Conservation (phyloP, 805 yeast genomes). For the Yarrowia phangngaensis region DNA sequence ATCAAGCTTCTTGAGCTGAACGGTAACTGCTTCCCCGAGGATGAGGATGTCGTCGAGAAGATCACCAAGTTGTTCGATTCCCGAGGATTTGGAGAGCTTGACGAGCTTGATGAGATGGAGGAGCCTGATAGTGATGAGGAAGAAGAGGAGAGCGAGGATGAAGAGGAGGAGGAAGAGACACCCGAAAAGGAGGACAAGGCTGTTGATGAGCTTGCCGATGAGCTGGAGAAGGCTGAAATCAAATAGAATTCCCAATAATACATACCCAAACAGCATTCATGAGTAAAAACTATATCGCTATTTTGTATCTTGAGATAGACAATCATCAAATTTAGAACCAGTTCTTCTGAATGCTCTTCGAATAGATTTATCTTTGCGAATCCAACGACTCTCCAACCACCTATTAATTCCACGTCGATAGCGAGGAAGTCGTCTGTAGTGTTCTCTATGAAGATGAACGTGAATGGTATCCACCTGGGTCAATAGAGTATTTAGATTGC, state of each 20-base stretch:
- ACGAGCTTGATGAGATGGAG: slow-evolving; percentile 93
- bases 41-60: slow-evolving; percentile 61
- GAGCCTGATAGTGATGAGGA: slow-evolving; percentile 70
- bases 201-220: slow-evolving; percentile 57
- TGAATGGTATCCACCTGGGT: slow-evolving; percentile 30
- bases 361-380: slow-evolving; percentile 51
- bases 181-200: slow-evolving; percentile 42
- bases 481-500: slow-evolving; percentile 24
- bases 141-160: slow-evolving; percentile 58
- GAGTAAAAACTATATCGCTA: no score
- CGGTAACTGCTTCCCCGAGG: slow-evolving; percentile 92
- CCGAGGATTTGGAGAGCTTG: slow-evolving; percentile 77
- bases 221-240: slow-evolving; percentile 50
- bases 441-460: slow-evolving; percentile 28
- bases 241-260: slow-evolving; percentile 7
- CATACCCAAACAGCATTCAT: slow-evolving; percentile 33
- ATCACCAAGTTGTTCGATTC: slow-evolving; percentile 61
- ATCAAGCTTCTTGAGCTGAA: slow-evolving; percentile 74
- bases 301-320: no score
- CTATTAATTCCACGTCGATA: slow-evolving; percentile 41
- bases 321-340: slow-evolving; percentile 43
- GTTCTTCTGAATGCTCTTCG: slow-evolving; percentile 29
- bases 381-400: slow-evolving; percentile 77
- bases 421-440: slow-evolving; percentile 30
- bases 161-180: slow-evolving; percentile 52